A percentile compares a stretch with the other conserved stretches of the same genome.
Conservation (phyloP, 495 filamentous ascomycete species). For the Aspergillus indologenus region DNA sequence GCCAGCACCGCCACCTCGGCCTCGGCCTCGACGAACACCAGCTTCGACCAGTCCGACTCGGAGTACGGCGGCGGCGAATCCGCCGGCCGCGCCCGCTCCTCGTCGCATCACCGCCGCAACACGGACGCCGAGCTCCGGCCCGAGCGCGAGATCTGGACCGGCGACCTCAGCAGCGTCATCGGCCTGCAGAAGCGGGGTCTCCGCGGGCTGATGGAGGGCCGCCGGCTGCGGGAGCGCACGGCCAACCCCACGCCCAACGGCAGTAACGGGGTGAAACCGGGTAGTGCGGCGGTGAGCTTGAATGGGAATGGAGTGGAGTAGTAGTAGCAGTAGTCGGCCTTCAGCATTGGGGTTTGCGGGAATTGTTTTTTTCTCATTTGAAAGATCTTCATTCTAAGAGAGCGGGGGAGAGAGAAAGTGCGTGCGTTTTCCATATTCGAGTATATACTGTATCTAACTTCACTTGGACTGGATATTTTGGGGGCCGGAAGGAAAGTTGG, state of each 20-base stretch:
- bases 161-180: slow-evolving; percentile 89
- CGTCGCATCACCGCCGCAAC: slow-evolving; percentile 28
- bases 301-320: slow-evolving; percentile 5
- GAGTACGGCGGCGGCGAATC: slow-evolving; percentile 25
- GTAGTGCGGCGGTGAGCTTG: slow-evolving; percentile 7
- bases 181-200: slow-evolving; percentile 92
- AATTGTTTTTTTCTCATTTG: too few relatives aligned
- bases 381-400: too few relatives aligned
- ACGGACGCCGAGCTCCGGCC: slow-evolving; percentile 33
- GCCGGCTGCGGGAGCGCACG: slow-evolving; percentile 74
- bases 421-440: not conserved
- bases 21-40: slow-evolving; percentile 32
- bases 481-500: not conserved
- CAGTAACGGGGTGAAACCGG: slow-evolving; percentile 11
- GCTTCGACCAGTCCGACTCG: slow-evolving; percentile 44
- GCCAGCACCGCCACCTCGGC: slow-evolving; percentile 42
- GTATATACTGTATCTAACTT: not conserved
- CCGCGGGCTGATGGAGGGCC: slow-evolving; percentile 91
- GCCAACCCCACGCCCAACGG: slow-evolving; percentile 25
- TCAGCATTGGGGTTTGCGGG: too few relatives aligned
- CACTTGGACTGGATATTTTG: not conserved
- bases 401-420: too few relatives aligned
- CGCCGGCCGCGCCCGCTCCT: slow-evolving; percentile 22
- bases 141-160: slow-evolving; percentile 67
- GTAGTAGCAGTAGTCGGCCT: too few relatives aligned